phyloP scores from a whole-genome alignment of 371 early-diverging fungal genomes.

The Conidiobolus incongruus region DNA sequence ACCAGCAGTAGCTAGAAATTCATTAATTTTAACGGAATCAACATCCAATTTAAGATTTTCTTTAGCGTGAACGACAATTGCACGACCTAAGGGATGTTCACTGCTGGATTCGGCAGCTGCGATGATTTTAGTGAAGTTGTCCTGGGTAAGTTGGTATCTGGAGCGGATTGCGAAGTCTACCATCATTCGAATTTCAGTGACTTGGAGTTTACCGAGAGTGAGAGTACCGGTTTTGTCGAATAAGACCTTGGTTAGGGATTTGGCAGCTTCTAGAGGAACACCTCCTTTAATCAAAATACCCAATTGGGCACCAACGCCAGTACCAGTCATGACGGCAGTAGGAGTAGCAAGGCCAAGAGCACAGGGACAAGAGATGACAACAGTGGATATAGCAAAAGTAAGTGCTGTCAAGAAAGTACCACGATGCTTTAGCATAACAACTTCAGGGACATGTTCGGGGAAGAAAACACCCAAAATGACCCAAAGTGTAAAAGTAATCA shows the following conservation, averaged over 20 bases:
- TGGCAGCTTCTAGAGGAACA: slow-evolving; percentile 56
- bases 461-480: slow-evolving; percentile 23
- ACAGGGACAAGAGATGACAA: slow-evolving; percentile 94
- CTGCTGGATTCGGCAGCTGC: slow-evolving; percentile 59
- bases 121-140: slow-evolving; percentile 17
- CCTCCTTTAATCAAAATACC: slow-evolving; percentile 81
- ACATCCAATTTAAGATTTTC: slow-evolving; percentile 12
- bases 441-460: slow-evolving; percentile 19
- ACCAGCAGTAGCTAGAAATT: slow-evolving; percentile 54
- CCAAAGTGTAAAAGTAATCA: slow-evolving; percentile 63
- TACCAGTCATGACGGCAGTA: slow-evolving; percentile 96
- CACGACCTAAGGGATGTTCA: slow-evolving; percentile 76
- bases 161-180: too few species aligned
- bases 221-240: slow-evolving; percentile 97
- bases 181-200: slow-evolving; percentile 32
- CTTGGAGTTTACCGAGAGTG: slow-evolving; percentile 60
- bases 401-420: slow-evolving; percentile 60
- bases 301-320: slow-evolving; percentile 80
- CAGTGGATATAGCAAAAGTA: slow-evolving; percentile 77
- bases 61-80: slow-evolving; percentile 37
- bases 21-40: slow-evolving; percentile 15
- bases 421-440: slow-evolving; percentile 15
- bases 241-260: slow-evolving; percentile 55
- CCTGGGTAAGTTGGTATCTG: slow-evolving; percentile 5
- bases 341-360: slow-evolving; percentile 89